These are phyloP conservation scores for Candida gorgasii DNA, from an alignment of 805 yeast genomes.

Conservation along the genomic window DNA sequence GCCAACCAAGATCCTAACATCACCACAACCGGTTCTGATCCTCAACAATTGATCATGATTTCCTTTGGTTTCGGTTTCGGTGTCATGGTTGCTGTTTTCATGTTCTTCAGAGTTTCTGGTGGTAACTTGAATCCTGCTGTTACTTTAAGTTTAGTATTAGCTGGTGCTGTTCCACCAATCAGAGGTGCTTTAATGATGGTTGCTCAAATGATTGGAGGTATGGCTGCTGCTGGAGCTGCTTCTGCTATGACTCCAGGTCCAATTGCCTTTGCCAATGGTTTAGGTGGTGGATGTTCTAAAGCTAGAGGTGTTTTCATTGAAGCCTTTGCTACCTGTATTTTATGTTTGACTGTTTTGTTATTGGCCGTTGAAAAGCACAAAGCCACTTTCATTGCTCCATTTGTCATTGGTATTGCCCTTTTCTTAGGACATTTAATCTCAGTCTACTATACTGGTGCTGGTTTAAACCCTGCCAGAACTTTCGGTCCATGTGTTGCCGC, in stretches of 20 bases:
- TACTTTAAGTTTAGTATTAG: slow-evolving; percentile 68
- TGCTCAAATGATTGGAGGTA: slow-evolving; percentile 78
- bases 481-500: slow-evolving; percentile 82
- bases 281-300: slow-evolving; percentile 72
- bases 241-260: slow-evolving; percentile 82
- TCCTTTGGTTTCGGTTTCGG: slow-evolving; percentile 86
- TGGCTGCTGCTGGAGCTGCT: slow-evolving; percentile 92
- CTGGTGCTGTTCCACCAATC: slow-evolving; percentile 70
- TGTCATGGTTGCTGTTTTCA: slow-evolving; percentile 70
- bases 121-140: slow-evolving; percentile 92
- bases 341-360: slow-evolving; percentile 76
- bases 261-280: slow-evolving; percentile 65
- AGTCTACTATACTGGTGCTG: slow-evolving; percentile 87
- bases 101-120: slow-evolving; percentile 77
- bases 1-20: slow-evolving; percentile 61
- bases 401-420: slow-evolving; percentile 78
- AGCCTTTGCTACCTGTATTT: slow-evolving; percentile 72
- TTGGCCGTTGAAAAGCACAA: slow-evolving; percentile 81
- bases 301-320: slow-evolving; percentile 79
- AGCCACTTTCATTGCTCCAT: slow-evolving; percentile 77
- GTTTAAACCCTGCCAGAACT: slow-evolving; percentile 87
- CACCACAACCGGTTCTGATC: slow-evolving; percentile 49
- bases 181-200: slow-evolving; percentile 67
- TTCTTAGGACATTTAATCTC: slow-evolving; percentile 80
- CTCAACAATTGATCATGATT: slow-evolving; percentile 74